A percentile compares a stretch with the other conserved stretches of the same genome.
Conservation (phyloP, 257 asterid genomes). For the Plectranthus barbatus region DNA sequence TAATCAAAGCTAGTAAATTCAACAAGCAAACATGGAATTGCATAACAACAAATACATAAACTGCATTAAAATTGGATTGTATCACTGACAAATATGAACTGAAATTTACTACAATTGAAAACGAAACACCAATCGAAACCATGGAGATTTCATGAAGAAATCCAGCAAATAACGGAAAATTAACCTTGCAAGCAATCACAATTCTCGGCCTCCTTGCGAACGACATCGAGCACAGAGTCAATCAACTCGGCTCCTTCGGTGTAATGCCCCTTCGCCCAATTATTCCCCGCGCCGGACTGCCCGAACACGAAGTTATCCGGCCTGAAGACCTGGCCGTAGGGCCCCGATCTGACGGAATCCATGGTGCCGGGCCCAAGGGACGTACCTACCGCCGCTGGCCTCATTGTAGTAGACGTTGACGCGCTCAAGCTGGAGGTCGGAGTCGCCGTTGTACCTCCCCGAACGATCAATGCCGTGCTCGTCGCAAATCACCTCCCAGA, state of each 20-base stretch:
- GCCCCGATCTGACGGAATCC: constrained; percentile 34
- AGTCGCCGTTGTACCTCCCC: constrained; percentile 28
- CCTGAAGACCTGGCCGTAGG: constrained; percentile 32
- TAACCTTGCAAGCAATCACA: constrained; percentile 36
- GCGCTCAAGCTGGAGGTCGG: constrained; percentile 32
- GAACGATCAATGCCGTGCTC: constrained; percentile 31
- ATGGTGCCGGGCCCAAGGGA: constrained; percentile 39
- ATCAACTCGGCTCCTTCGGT: constrained; percentile 34
- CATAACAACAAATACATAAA: not conserved
- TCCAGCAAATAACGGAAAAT: not conserved
- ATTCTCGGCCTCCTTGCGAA: constrained; percentile 33
- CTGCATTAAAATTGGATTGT: not conserved
- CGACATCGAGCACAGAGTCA: constrained; percentile 35
- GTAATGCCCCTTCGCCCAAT: constrained; percentile 37
- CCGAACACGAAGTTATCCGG: constrained; percentile 38
- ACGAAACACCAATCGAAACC: too few relatives aligned
- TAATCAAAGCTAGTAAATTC: not conserved
- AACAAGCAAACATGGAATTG: not conserved
- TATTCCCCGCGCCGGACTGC: constrained; percentile 35
- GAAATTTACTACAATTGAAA: not conserved
- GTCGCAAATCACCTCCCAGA: constrained; percentile 39
- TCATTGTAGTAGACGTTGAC: constrained; percentile 33
- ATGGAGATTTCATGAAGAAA: not conserved
- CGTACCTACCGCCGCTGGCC: constrained; percentile 36
- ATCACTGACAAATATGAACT: not conserved